A percentile compares a stretch with the other conserved stretches of the same genome.
These are phyloP conservation scores for Vitis hybrid DNA, from an alignment of 177 flowering plant genomes.

Conservation along the genomic window DNA sequence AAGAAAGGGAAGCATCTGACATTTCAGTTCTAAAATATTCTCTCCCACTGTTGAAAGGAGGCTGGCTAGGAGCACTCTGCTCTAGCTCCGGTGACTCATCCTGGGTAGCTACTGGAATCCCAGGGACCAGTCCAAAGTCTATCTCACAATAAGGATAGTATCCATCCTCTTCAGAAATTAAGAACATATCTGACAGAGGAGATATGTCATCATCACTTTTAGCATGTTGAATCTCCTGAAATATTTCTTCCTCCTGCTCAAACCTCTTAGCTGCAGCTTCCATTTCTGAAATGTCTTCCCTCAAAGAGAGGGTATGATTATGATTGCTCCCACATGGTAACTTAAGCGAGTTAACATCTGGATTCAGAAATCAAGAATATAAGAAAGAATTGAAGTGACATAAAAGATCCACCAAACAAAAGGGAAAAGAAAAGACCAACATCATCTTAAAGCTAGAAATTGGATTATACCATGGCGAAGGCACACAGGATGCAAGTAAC, in stretches of 20 bases:
- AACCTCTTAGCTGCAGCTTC: slow-evolving; percentile 80
- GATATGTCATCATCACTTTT: slow-evolving; percentile 34
- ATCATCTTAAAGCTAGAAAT: not conserved
- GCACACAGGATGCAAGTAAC: slow-evolving; percentile 76
- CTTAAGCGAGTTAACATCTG: slow-evolving; percentile 53
- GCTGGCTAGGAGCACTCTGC: slow-evolving; percentile 8
- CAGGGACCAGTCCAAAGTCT: slow-evolving; percentile 28
- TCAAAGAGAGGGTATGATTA: slow-evolving; percentile 38
- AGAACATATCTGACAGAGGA: slow-evolving; percentile 27
- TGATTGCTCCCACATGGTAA: slow-evolving; percentile 55
- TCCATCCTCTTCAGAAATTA: slow-evolving; percentile 39
- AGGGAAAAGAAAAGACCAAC: not conserved
- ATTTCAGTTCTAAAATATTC: slow-evolving; percentile 20
- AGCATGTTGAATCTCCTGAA: slow-evolving; percentile 39
- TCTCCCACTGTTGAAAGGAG: not conserved
- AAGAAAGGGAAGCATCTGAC: slow-evolving; percentile 30
- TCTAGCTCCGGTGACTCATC: slow-evolving; percentile 15
- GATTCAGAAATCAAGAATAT: slow-evolving; percentile 6
- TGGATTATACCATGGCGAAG: slow-evolving; percentile 79
- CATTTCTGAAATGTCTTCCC: slow-evolving; percentile 70
- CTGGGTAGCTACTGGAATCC: slow-evolving; percentile 4
- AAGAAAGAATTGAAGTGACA: not conserved
- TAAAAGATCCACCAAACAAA: not conserved
- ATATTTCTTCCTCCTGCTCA: slow-evolving; percentile 62
- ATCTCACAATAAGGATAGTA: slow-evolving; percentile 70